A percentile compares a stretch with the other conserved stretches of the same genome.
phyloP scores from a whole-genome alignment of 2,329 filamentous ascomycete species.

The Fusarium sambucinum region DNA sequence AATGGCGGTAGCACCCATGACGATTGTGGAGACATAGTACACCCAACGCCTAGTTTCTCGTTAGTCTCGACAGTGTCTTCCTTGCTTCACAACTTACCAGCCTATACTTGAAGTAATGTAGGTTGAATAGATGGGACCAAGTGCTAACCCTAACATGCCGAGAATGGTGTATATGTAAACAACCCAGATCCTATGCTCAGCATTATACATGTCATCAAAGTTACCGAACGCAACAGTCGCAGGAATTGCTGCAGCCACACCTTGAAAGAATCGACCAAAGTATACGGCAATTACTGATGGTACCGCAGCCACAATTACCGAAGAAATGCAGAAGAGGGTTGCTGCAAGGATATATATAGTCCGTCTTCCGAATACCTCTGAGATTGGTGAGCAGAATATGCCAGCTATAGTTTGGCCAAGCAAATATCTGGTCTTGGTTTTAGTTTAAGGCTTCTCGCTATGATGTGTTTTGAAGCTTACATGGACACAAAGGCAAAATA shows the following conservation, averaged over 20 bases:
- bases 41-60: constrained; percentile 4
- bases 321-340: constrained; percentile 4
- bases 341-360: constrained; percentile 11
- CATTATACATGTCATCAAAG: constrained; percentile 18
- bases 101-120: constrained; percentile 17
- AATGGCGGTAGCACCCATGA: background rate
- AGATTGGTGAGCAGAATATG: constrained; percentile 13
- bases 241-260: constrained; percentile 4
- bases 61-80: background rate
- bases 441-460: background rate
- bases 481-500: constrained; percentile 9
- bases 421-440: background rate
- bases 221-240: constrained; percentile 11
- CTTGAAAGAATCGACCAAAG: constrained; percentile 8
- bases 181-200: constrained; percentile 19
- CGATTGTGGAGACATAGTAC: constrained; percentile 12
- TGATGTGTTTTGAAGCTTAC: background rate
- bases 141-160: constrained; percentile 5
- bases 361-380: constrained; percentile 5
- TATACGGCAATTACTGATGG: constrained; percentile 1
- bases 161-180: constrained; percentile 17
- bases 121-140: constrained; percentile 7
- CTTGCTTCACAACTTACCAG: background rate
- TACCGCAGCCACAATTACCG: background rate
- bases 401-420: constrained; percentile 2